These are phyloP conservation scores for Aurifilum marmelostoma DNA, from an alignment of 2,329 filamentous ascomycete genomes.

Conservation along the genomic window DNA sequence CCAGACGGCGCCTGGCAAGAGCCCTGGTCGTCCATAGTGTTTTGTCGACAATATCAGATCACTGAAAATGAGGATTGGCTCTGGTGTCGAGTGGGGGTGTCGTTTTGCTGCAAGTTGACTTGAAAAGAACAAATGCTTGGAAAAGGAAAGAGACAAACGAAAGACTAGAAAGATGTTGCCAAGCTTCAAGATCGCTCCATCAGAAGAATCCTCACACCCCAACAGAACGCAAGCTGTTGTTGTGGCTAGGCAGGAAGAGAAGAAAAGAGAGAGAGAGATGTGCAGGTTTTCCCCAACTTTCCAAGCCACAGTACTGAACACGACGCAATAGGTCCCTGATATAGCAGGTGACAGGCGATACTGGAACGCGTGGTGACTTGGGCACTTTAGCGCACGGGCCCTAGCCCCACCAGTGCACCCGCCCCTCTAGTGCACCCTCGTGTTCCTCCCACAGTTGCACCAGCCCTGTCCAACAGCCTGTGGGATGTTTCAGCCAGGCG, in stretches of 20 bases:
- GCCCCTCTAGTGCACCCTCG: background rate
- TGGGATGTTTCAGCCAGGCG: slow-evolving; percentile 13
- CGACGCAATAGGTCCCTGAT: slow-evolving; percentile 9
- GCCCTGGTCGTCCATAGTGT: slow-evolving; percentile 30
- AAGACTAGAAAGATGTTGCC: slow-evolving; percentile 9
- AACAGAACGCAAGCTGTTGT: background rate
- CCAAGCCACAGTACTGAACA: slow-evolving; percentile 11
- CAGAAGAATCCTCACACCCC: slow-evolving; percentile 3
- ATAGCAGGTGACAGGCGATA: slow-evolving; percentile 17
- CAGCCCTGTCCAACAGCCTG: slow-evolving; percentile 2
- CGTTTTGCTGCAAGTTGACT: background rate
- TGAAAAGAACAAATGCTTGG: background rate
- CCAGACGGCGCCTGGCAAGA: slow-evolving; percentile 37
- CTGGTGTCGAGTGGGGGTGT: background rate
- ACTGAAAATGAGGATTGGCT: background rate
- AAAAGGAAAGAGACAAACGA: background rate
- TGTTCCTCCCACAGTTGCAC: slow-evolving; percentile 1
- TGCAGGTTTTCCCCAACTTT: background rate
- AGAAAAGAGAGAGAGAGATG: background rate
- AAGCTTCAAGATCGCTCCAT: slow-evolving; percentile 16
- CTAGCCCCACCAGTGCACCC: slow-evolving; percentile 4
- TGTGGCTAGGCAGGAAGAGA: background rate
- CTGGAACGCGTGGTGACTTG: background rate
- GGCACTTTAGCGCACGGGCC: slow-evolving; percentile 17
- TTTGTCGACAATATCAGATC: slow-evolving; percentile 31